Base-by-base conservation (phyloP, 257 asterid genomes). In the Eucommia ulmoides region DNA sequence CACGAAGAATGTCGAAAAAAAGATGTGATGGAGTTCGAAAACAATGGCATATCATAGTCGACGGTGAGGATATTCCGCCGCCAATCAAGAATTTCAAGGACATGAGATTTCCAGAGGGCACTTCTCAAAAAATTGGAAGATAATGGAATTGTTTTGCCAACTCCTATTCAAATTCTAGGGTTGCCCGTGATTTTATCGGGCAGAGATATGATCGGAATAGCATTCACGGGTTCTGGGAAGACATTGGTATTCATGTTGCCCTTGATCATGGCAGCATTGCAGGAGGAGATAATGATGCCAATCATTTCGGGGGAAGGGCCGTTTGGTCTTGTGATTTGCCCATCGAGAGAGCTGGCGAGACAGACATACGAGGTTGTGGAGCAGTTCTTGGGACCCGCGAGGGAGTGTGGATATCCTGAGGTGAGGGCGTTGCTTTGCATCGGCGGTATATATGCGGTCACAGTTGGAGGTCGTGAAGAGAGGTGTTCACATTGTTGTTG, bases 401-500 rank as follows among this genome's bases (percentile, higher is more conserved):
- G 56, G 66, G 83, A 78, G 65, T 62, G 53, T 23, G 94, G 93
- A 26, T 78, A 76, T 65, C 94, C 96, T 0, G 91, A 80, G 45
- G 24, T 87, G 57, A 63, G 94, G 65, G 87, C 96, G 11, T 73
- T 87, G 75, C 93, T 87, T 53, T 87, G 96, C 55, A 87, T 83
- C 11, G 93, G 94, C 22, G 96, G 96, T 33, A 77, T 87, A 87
- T 62, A 83, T 83, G 94, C 81, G 81, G 64, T 72, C 83, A 21
- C 96, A 87, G 53, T 79, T 87, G 62, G 96, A 87, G 23, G 65
- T 87, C 7, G 93, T 87, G 45, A 86, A 82, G 58, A 71, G 52
- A 55, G 96, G 96, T 42, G 93, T 82, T 62, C 96, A 86, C 49
- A 86, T 85, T 20, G 96, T 82, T 56, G 94, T 85, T 68, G 96